phyloP scores from a whole-genome alignment of 495 filamentous ascomycete species.

The Xylaria bambusicola region DNA sequence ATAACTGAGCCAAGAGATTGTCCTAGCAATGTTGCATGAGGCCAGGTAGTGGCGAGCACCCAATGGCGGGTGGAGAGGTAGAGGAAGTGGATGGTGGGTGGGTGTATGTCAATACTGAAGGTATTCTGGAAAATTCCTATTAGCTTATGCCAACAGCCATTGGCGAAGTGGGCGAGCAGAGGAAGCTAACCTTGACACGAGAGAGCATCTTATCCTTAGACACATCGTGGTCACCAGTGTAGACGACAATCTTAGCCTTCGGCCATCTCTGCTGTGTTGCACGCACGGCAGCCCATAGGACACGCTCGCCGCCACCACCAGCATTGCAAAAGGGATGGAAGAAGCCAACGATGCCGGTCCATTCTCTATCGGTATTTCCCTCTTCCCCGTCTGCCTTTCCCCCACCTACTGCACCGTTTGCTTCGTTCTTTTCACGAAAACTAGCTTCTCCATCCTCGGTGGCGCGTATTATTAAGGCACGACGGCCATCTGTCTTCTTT shows the following conservation, averaged over 20 bases:
- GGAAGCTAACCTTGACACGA: slow-evolving; percentile 63
- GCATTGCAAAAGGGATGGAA: slow-evolving; percentile 99
- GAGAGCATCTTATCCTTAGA: slow-evolving; percentile 76
- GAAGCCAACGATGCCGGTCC: slow-evolving; percentile 87
- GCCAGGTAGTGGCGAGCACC: slow-evolving; percentile 80
- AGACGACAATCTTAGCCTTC: slow-evolving; percentile 83
- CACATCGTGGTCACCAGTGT: slow-evolving; percentile 90
- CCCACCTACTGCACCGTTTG: slow-evolving; percentile 54
- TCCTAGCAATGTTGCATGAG: slow-evolving; percentile 90
- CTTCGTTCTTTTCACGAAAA: slow-evolving; percentile 40
- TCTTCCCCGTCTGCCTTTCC: slow-evolving; percentile 64
- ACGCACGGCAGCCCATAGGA: slow-evolving; percentile 93
- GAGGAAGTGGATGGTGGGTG: slow-evolving; percentile 80
- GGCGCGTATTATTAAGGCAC: slow-evolving; percentile 62
- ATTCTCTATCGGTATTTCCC: slow-evolving; percentile 60
- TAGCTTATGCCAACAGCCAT: slow-evolving; percentile 4
- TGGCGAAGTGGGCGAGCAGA: background rate
- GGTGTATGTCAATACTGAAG: slow-evolving; percentile 89
- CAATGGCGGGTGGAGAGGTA: slow-evolving; percentile 86
- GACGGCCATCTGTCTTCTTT: slow-evolving; percentile 63
- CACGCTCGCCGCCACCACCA: slow-evolving; percentile 92
- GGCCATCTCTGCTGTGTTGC: slow-evolving; percentile 91
- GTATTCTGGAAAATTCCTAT: slow-evolving; percentile 56
- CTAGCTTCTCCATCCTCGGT: slow-evolving; percentile 62
- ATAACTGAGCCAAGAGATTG: slow-evolving; percentile 86